A percentile compares a stretch with the other conserved stretches of the same genome.
Conservation (phyloP, 2,329 filamentous ascomycete species). For the Cladorrhinum sp. region DNA sequence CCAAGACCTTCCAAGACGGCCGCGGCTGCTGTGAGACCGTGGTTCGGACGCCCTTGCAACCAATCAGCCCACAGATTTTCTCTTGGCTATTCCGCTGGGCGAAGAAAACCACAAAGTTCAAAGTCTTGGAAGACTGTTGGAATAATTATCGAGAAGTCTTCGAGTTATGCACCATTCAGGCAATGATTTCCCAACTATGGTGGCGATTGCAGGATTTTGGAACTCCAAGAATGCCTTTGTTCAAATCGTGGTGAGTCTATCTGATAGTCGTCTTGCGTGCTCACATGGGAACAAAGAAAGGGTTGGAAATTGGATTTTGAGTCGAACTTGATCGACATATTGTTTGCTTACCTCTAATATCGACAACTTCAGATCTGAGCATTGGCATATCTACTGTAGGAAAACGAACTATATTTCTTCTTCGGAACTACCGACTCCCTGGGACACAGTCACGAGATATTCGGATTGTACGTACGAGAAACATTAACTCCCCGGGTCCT, state of each 20-base stretch:
- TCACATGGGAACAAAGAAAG: neutral
- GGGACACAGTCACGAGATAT: neutral
- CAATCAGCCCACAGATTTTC: neutral
- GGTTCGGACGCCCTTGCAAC: neutral
- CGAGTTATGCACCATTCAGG: neutral
- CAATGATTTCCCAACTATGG: neutral
- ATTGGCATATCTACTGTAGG: neutral
- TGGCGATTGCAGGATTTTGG: neutral
- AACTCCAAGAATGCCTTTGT: neutral
- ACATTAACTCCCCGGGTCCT: neutral
- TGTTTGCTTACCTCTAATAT: neutral
- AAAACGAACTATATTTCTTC: neutral
- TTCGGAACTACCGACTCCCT: neutral
- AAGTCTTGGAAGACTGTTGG: too few species aligned
- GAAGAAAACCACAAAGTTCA: too few species aligned
- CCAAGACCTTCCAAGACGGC: slow-evolving; percentile 2
- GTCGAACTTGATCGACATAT: neutral
- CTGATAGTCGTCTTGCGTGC: neutral
- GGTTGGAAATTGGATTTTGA: too few species aligned
- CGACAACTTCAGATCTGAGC: neutral
- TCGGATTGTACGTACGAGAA: slow-evolving; percentile 2
- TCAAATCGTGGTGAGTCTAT: neutral
- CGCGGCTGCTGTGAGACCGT: slow-evolving; percentile 2
- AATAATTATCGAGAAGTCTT: too few species aligned
- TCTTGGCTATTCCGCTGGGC: neutral